A percentile compares a stretch with the other conserved stretches of the same genome.
Conservation (phyloP, 192 early-diverging fungal species). For the Polychytrium aggregatum region DNA sequence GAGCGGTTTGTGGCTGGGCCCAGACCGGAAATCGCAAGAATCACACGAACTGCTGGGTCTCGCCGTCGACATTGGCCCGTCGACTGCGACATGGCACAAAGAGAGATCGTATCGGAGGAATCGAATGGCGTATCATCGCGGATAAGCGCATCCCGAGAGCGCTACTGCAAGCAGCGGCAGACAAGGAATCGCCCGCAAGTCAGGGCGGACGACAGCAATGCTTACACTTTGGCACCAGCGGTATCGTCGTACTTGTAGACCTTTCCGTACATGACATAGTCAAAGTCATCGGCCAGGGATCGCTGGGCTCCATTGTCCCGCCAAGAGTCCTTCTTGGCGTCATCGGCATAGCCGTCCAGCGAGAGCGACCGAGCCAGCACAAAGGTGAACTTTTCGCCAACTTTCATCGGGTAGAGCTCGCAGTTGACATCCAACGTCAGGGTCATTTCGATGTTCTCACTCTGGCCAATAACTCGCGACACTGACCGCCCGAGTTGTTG, state of each 20-base stretch:
- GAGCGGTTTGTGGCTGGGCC: neutral
- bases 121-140: slow-evolving; percentile 4
- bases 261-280: slow-evolving; percentile 98
- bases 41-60: too few species aligned
- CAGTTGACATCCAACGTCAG: slow-evolving; percentile 89
- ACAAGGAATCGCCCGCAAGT: neutral
- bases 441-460: slow-evolving; percentile 80
- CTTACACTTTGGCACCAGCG: slow-evolving; percentile 62
- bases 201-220: too few species aligned
- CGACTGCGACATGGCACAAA: too few species aligned
- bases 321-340: slow-evolving; percentile 53
- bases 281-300: slow-evolving; percentile 83
- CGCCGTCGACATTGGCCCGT: too few species aligned
- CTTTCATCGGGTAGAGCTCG: slow-evolving; percentile 82
- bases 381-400: slow-evolving; percentile 76
- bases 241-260: slow-evolving; percentile 91
- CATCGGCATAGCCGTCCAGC: slow-evolving; percentile 34
- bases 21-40: too few species aligned
- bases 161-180: slow-evolving; percentile 3
- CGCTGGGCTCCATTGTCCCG: slow-evolving; percentile 31
- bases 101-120: neutral
- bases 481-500: slow-evolving; percentile 36
- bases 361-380: slow-evolving; percentile 70
- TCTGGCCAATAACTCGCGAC: slow-evolving; percentile 70
- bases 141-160: neutral